Conservation (phyloP, 164 flowering plant species). For the Kingdonia uniflora region DNA sequence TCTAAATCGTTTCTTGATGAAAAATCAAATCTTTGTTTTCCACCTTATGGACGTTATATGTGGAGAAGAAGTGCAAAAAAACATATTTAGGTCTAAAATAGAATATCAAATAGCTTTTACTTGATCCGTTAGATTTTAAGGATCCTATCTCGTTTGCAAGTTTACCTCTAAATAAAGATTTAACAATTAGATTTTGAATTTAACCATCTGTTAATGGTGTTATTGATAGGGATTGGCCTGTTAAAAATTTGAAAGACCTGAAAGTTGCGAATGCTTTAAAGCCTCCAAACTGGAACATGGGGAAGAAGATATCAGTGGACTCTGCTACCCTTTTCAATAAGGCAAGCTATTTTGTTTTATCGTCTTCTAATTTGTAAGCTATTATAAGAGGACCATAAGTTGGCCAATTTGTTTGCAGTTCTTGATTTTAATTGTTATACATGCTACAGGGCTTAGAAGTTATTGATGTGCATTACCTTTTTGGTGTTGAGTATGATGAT, state of each 20-base stretch:
- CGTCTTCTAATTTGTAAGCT: neutral
- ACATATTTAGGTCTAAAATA: no score
- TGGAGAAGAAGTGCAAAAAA: no score
- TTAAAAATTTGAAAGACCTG: constrained; percentile 82
- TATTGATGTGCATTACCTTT: constrained; percentile 95
- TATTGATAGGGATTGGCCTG: constrained; percentile 86
- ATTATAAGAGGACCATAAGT: no score
- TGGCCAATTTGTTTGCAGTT: no score
- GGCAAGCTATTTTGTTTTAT: constrained; percentile 27
- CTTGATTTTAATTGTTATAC: no score
- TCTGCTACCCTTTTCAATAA: constrained; percentile 99
- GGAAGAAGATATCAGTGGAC: constrained; percentile 94
- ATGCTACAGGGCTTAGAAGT: constrained; percentile 83
- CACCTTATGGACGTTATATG: no score
- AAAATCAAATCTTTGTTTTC: no score
- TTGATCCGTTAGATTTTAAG: no score
- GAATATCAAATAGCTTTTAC: no score
- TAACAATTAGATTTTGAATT: constrained; percentile 1
- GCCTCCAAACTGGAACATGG: constrained; percentile 99
- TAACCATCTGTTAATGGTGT: constrained; percentile 6
- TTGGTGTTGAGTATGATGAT: constrained; percentile 87
- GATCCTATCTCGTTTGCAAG: no score
- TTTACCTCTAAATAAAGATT: neutral
- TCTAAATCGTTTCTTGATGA: no score
- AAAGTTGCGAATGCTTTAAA: constrained; percentile 96